Percentiles rank a stretch among this genome's conserved stretches.
Evolutionary conservation across 2,329 filamentous ascomycete species (phyloP).

Genomic region (Penicillium crustosum): DNA sequence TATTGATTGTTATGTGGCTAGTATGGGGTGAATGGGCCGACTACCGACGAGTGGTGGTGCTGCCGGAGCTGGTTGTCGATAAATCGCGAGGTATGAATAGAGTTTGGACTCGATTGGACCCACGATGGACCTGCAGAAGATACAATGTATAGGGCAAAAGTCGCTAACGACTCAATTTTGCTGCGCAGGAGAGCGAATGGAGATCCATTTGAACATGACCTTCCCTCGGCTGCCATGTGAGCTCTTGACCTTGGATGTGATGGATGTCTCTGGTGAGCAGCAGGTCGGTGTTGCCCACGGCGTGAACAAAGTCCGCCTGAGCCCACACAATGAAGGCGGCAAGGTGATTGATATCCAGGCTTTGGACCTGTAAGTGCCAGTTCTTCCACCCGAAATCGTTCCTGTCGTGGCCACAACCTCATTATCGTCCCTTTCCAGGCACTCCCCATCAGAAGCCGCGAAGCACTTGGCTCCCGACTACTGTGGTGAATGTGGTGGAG

Average conservation of each 20-base stretch:
- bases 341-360: slow-evolving; percentile 69
- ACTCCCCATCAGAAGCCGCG: slow-evolving; percentile 66
- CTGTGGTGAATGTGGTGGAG: slow-evolving; percentile 92
- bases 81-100: slow-evolving; percentile 75
- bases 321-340: slow-evolving; percentile 70
- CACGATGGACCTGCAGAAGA: background rate
- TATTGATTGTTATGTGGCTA: slow-evolving; percentile 84
- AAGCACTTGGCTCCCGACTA: slow-evolving; percentile 85
- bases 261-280: slow-evolving; percentile 97
- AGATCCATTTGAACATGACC: slow-evolving; percentile 95
- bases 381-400: background rate
- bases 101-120: background rate
- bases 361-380: slow-evolving; percentile 62
- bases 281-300: slow-evolving; percentile 93
- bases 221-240: slow-evolving; percentile 95
- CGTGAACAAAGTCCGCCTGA: slow-evolving; percentile 83
- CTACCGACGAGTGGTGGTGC: slow-evolving; percentile 80
- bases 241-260: slow-evolving; percentile 92
- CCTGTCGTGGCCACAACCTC: slow-evolving; percentile 1
- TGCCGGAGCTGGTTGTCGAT: slow-evolving; percentile 92
- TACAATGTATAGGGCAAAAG: background rate
- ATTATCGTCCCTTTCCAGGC: slow-evolving; percentile 46
- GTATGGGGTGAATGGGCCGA: slow-evolving; percentile 95
- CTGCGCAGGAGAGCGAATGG: slow-evolving; percentile 84
- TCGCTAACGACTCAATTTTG: slow-evolving; percentile 15